These are phyloP conservation scores for Paramecium sexaurelia DNA, from an alignment of 73 alveolate species.

Conservation along the genomic window DNA sequence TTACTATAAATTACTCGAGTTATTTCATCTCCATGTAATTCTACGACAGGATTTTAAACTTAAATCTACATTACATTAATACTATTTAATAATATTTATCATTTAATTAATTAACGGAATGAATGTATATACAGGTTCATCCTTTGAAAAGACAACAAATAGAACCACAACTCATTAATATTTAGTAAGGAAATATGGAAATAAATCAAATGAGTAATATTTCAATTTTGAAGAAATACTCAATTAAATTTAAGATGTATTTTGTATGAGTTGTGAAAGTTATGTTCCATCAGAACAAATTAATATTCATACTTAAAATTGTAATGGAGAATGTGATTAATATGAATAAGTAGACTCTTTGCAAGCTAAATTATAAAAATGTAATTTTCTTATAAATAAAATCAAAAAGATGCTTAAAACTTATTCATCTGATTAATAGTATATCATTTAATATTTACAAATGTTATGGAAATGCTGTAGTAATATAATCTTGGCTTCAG, in stretches of 20 bases:
- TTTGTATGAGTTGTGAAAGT: constrained; percentile 44
- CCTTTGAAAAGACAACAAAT: not conserved
- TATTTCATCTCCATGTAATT: constrained; percentile 94
- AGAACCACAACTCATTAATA: constrained; percentile 22
- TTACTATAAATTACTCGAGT: constrained; percentile 82
- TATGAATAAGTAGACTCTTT: constrained; percentile 41
- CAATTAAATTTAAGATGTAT: constrained; percentile 9
- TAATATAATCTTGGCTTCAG: not conserved
- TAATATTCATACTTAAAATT: not conserved
- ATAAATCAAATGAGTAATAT: not conserved
- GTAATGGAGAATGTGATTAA: constrained; percentile 36
- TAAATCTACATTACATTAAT: constrained; percentile 67
- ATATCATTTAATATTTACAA: constrained; percentile 44
- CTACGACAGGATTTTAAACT: constrained; percentile 90
- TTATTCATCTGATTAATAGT: constrained; percentile 47
- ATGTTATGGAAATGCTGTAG: constrained; percentile 48
- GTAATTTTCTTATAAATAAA: constrained; percentile 37
- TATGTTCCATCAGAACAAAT: not conserved
- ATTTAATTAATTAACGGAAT: constrained; percentile 36
- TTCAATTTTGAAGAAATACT: constrained; percentile 44
- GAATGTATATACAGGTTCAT: constrained; percentile 22
- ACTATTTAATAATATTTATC: not conserved
- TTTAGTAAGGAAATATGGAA: constrained; percentile 48
- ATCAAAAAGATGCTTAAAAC: constrained; percentile 47
- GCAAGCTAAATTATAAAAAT: constrained; percentile 13